These are phyloP conservation scores for Colletotrichum eremochloae DNA, from an alignment of 2,329 filamentous ascomycete species.

Conservation along the genomic window DNA sequence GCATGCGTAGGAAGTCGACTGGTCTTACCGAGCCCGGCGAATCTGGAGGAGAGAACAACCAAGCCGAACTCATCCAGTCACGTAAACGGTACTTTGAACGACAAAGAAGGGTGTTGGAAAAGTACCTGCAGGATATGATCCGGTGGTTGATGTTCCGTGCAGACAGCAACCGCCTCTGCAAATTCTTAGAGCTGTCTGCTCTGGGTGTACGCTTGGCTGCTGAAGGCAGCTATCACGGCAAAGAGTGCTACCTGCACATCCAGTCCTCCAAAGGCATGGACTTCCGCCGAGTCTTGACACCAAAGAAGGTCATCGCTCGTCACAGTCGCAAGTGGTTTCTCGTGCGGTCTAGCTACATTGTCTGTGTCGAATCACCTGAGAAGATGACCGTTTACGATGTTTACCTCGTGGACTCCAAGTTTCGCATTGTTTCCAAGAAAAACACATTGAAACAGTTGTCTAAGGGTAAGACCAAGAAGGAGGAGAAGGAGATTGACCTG, in stretches of 20 bases:
- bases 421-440: constrained; percentile 83
- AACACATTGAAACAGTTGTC: constrained; percentile 65
- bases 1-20: constrained; percentile 67
- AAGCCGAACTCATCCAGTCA: constrained; percentile 57
- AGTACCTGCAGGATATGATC: constrained; percentile 93
- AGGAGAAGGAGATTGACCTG: constrained; percentile 66
- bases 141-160: constrained; percentile 96
- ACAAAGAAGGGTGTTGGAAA: constrained; percentile 87
- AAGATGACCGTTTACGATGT: constrained; percentile 99
- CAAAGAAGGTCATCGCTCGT: constrained; percentile 81
- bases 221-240: constrained; percentile 97
- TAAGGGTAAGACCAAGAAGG: constrained; percentile 59
- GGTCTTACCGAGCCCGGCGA: constrained; percentile 62
- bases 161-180: constrained; percentile 95
- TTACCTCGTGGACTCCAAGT: constrained; percentile 93
- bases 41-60: constrained; percentile 53
- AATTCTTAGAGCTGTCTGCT: constrained; percentile 94
- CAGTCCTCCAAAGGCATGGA: constrained; percentile 91
- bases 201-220: constrained; percentile 93
- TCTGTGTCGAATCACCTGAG: constrained; percentile 97
- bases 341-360: constrained; percentile 96
- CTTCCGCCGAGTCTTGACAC: constrained; percentile 84
- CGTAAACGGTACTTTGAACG: constrained; percentile 79
- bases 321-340: constrained; percentile 98
- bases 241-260: constrained; percentile 94